Evolutionary conservation across 768 basidiomycete species (phyloP), one percentile per base, ranked within the genome.

Genomic region (Termitomyces sp.): DNA sequence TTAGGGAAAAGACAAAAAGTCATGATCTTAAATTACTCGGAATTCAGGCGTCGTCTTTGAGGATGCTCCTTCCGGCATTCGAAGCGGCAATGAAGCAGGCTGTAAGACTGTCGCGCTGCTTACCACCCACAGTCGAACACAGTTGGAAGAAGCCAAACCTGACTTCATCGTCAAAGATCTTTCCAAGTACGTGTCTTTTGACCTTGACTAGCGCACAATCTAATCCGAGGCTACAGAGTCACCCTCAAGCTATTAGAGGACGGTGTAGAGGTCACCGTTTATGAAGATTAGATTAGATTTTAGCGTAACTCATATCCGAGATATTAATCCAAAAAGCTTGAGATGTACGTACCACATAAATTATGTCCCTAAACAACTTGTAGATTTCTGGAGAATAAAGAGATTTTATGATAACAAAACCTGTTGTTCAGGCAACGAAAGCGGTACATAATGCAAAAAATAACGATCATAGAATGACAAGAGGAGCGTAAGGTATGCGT

Each of bases 21-120:
- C 12, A 47, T 43, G 54, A 37, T 48, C 44, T 47, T 45, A 39
- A 59, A 42, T 28, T 54, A 62, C 3, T 25, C 37, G 52, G 45
- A 49, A 52, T 39, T 5, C 52, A 86, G 89, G 88, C 63, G 76
- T 96, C 46, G 95, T 97, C 16, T 81, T 98, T 32, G 94, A 96
- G 67, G 96, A 98, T 72, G 91, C 95, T 3, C 94, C 94, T 1
- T 83, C 83, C 16, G 95, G 94, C 19, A 77, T 98, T 63, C 75
- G 74, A 40, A 89, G 92, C 57, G 94, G 94, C 11, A 75, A 81
- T 44, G 81, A 86, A 0, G 91, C 93, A 5, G 94, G 96, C 14
- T 87, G 89, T 68, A 89, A 80, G 66, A 93, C 91, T 0, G 75
- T 98, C 47, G 96, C 83, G 1, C 72, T 97, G 28, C 76, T 91